These are phyloP conservation scores for Ceratocystis papillata DNA, from an alignment of 2,329 filamentous ascomycete genomes.

Conservation along the genomic window DNA sequence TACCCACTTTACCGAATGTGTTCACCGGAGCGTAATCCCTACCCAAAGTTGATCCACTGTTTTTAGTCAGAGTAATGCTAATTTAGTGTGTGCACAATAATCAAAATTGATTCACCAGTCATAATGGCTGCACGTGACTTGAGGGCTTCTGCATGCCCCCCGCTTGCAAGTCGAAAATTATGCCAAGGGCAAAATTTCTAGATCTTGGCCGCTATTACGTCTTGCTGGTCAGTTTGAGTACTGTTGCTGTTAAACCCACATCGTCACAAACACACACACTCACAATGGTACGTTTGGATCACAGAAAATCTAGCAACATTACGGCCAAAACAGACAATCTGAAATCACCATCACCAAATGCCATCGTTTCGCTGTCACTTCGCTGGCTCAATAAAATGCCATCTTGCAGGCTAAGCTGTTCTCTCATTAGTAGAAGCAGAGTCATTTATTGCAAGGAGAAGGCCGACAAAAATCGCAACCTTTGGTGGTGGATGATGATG, in stretches of 20 bases:
- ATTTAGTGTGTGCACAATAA: constrained; percentile 18
- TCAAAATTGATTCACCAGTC: constrained; percentile 6
- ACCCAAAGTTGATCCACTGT: not conserved
- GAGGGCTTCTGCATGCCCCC: constrained; percentile 12
- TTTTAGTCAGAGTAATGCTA: not conserved
- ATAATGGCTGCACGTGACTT: constrained; percentile 12
- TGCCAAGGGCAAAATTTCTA: constrained; percentile 17
- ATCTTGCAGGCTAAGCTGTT: not conserved
- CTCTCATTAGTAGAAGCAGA: not conserved
- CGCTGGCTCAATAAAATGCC: not conserved
- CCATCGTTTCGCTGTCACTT: not conserved
- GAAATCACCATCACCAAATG: not conserved
- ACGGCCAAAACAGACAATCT: not conserved
- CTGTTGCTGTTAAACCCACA: constrained; percentile 23
- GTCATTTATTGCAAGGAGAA: not conserved
- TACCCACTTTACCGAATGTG: not conserved
- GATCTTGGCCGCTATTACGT: constrained; percentile 17
- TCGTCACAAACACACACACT: constrained; percentile 22
- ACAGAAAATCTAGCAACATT: not conserved
- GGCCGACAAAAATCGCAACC: not conserved
- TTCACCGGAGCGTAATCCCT: not conserved
- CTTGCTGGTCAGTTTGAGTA: constrained; percentile 19
- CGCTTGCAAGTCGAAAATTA: constrained; percentile 17
- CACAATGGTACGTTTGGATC: constrained; percentile 21
- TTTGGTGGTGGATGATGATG: not conserved